Percentiles rank a stretch among this genome's conserved stretches.
These are phyloP conservation scores for Cladophialophora bantiana DNA, from an alignment of 2,329 filamentous ascomycete genomes.

Conservation along the genomic window DNA sequence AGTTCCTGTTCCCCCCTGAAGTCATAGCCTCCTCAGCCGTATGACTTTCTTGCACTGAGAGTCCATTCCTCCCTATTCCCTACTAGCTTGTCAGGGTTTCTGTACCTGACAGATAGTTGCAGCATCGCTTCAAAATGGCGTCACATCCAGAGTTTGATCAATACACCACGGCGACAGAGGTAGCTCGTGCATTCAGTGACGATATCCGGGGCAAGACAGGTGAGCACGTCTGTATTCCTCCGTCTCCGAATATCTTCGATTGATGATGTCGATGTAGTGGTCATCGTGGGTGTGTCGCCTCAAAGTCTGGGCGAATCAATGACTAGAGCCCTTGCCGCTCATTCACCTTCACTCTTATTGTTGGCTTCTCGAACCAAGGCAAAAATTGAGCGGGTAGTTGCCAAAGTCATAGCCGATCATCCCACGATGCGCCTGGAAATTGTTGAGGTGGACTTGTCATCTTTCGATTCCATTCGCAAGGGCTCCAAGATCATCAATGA, in stretches of 20 bases:
- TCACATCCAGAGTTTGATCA: constrained; percentile 25
- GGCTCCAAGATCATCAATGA: constrained; percentile 45
- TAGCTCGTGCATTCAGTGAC: constrained; percentile 38
- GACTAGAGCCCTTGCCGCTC: constrained; percentile 47
- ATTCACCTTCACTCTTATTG: constrained; percentile 48
- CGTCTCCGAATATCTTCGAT: too few relatives aligned
- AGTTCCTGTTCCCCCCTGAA: neutral
- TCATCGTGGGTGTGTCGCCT: constrained; percentile 53
- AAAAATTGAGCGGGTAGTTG: constrained; percentile 46
- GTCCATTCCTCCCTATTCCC: neutral
- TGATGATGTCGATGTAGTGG: constrained; percentile 40
- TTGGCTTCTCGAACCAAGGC: constrained; percentile 49
- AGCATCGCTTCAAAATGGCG: constrained; percentile 21
- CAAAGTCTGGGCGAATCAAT: constrained; percentile 50
- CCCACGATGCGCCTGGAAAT: constrained; percentile 41
- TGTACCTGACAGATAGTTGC: neutral
- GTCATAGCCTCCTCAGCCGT: neutral
- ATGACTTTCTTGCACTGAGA: neutral
- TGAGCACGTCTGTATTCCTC: constrained; percentile 15
- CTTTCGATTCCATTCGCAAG: constrained; percentile 44
- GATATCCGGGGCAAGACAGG: constrained; percentile 40
- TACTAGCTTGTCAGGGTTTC: neutral
- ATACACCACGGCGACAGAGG: constrained; percentile 30
- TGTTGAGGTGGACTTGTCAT: constrained; percentile 48
- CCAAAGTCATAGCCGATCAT: constrained; percentile 36